Evolutionary conservation across 768 basidiomycete species (phyloP).

Genomic region (Neoboletus brunneissimus): DNA sequence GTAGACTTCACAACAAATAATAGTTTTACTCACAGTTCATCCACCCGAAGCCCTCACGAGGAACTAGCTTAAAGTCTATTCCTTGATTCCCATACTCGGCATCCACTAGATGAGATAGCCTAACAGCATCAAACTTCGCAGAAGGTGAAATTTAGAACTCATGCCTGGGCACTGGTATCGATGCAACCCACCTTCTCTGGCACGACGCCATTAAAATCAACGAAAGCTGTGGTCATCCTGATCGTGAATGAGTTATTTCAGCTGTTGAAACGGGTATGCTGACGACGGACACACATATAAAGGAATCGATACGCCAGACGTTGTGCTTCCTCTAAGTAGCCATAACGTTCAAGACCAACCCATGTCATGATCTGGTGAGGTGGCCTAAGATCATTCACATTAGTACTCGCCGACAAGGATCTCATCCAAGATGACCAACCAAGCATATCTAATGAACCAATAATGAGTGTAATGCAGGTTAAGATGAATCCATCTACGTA

Average conservation of each 20-base stretch:
- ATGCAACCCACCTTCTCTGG: constrained; percentile 75
- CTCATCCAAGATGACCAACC: constrained; percentile 36
- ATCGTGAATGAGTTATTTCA: constrained; percentile 1
- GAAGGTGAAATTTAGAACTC: background rate
- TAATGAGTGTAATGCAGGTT: constrained; percentile 5
- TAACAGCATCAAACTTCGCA: constrained; percentile 83
- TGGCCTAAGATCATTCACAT: constrained; percentile 51
- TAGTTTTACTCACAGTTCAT: constrained; percentile 72
- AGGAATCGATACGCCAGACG: constrained; percentile 93
- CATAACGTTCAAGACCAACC: constrained; percentile 96
- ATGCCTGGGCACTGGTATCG: background rate
- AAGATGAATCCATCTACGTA: constrained; percentile 41
- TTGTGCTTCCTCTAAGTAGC: constrained; percentile 90
- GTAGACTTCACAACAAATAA: background rate
- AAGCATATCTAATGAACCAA: constrained; percentile 55
- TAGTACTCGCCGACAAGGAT: constrained; percentile 3
- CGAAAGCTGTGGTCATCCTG: constrained; percentile 92
- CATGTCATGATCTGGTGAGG: constrained; percentile 98
- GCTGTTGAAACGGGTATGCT: background rate
- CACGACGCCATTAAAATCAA: constrained; percentile 97
- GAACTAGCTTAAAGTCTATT: constrained; percentile 96
- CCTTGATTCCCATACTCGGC: constrained; percentile 98
- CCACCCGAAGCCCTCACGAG: constrained; percentile 98
- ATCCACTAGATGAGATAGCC: constrained; percentile 91
- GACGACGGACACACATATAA: constrained; percentile 92